Evolutionary conservation across 2,329 filamentous ascomycete genomes (phyloP), one percentile per base, ranked within the genome.

Genomic region (Colletotrichum cordylinicola): DNA sequence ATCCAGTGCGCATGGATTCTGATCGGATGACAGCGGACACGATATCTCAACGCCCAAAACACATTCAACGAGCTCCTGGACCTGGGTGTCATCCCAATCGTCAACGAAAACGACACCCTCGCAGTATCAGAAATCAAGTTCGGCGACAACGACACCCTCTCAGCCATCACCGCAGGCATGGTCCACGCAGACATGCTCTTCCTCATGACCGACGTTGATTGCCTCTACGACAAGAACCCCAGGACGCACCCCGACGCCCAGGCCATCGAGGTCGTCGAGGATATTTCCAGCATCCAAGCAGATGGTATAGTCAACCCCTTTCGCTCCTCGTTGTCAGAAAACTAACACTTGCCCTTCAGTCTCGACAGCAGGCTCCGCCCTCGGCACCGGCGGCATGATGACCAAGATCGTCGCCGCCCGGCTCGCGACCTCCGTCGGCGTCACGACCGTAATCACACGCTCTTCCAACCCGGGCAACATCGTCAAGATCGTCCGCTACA

Each of bases 101-200:
- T 99, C 78, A 99, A 99, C 82, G 97, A 99, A 86, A 99, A 99
- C 85, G 97, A 99, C 84, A 99, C 97, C 4, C 88, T 99, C 70
- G 95, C 96, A 29, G 97, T 99, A 78, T 95, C 96, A 60, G 97
- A 99, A 90, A 99, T 99, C 87, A 98, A 98, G 88, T 99, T 99
- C 82, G 97, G 97, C 79, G 97, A 99, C 88, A 99, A 99, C 81
- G 97, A 99, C 85, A 99, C 97, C 2, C 89, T 99, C 62, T 98
- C 96, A 15, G 97, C 97, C 73, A 98, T 99, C 80, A 98, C 97
- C 1, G 95, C 97, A 1, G 97, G 94, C 79, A 98, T 98, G 96
- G 95, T 98, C 24, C 95, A 98, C 81, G 97, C 97, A 67, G 96
- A 99, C 82, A 95, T 98, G 81, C 90, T 99, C 12, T 99, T 99